Evolutionary conservation across 2,329 filamentous ascomycete genomes (phyloP), one percentile per base, ranked within the genome.

Genomic region (Lasiodiplodia theobromae): DNA sequence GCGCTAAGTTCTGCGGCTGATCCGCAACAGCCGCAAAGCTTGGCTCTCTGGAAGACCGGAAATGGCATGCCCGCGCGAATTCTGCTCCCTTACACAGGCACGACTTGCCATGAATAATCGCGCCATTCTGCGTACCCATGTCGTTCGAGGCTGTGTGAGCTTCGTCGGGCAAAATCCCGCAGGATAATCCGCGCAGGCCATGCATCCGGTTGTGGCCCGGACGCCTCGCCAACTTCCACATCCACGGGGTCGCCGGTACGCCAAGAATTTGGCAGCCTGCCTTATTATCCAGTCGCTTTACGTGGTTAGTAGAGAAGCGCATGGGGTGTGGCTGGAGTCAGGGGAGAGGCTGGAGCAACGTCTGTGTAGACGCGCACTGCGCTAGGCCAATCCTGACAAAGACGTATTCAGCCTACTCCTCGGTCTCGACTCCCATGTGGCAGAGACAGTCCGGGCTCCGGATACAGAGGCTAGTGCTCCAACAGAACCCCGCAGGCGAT

Each of bases 1-100:
- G 54, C 54, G 31, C 54, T 57, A 56, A 11, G 28, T 40, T 44
- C 51, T 66, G 63, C 63, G 63, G 63, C 21, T 66, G 63, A 56
- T 66, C 40, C 37, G n/a, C 51, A 66, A 34, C 54, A 66, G 54
- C 53, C 51, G 49, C 63, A 66, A 66, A 66, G 63, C 63, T 66
- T 66, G 31, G 21, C 40, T 21, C 18, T 34, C 37, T 44, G 31
- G 38, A 21, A 47, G n/a, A 47, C 44, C 44, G 44, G 31, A 47
- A 47, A 47, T 47, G 44, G 44, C n/a, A 47, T 47, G 10, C n/a
- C 18, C 44, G 44, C 44, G 44, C 44, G 18, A 21, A 21, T 4
- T n/a, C 18, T 47, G 10, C 44, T 11, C 44, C n/a, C 44, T 18
- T 10, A n/a, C n/a, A 47, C n/a, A 18, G 23, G 37, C 23, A 31